Conservation (phyloP, 1,284 basidiomycete genomes). For the Puccinia novopanici region DNA sequence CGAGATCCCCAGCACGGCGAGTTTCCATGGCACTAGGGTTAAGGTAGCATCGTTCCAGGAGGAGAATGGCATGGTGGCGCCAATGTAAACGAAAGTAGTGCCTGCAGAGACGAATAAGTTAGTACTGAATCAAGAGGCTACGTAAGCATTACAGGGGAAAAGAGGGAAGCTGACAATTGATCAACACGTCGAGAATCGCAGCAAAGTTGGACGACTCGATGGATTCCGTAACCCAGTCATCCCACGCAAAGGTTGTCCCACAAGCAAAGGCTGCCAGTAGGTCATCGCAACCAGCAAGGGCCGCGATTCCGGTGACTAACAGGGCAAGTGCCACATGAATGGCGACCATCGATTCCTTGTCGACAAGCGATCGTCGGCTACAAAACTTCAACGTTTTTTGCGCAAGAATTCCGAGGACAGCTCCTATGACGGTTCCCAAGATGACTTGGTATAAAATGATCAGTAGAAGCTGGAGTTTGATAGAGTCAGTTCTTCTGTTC, state of each 20-base stretch:
- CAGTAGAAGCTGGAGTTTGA: constrained; percentile 56
- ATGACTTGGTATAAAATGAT: constrained; percentile 73
- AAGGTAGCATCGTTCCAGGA: constrained; percentile 70
- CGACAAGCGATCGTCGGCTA: constrained; percentile 82
- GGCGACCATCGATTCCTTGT: constrained; percentile 89
- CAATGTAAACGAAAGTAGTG: constrained; percentile 42
- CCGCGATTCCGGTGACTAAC: constrained; percentile 78
- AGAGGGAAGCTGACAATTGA: constrained; percentile 49
- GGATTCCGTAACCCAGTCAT: constrained; percentile 79
- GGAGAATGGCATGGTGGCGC: constrained; percentile 86
- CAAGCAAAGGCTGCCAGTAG: constrained; percentile 90
- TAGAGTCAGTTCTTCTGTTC: not conserved
- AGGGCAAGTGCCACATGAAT: constrained; percentile 78
- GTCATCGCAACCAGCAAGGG: constrained; percentile 90
- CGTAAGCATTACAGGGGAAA: constrained; percentile 55
- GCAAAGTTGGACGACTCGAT: constrained; percentile 94
- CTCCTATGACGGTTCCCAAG: constrained; percentile 79
- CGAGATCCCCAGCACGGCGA: constrained; percentile 76
- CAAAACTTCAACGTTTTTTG: constrained; percentile 95
- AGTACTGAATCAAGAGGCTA: not conserved
- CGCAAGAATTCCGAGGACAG: constrained; percentile 77
- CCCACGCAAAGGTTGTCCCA: constrained; percentile 96
- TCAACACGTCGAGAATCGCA: constrained; percentile 85
- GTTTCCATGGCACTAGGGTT: constrained; percentile 75
- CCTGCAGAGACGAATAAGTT: not conserved